A percentile compares a stretch with the other conserved stretches of the same genome.
Conservation (phyloP, 1,284 basidiomycete genomes). For the Phlebopus sp. region DNA sequence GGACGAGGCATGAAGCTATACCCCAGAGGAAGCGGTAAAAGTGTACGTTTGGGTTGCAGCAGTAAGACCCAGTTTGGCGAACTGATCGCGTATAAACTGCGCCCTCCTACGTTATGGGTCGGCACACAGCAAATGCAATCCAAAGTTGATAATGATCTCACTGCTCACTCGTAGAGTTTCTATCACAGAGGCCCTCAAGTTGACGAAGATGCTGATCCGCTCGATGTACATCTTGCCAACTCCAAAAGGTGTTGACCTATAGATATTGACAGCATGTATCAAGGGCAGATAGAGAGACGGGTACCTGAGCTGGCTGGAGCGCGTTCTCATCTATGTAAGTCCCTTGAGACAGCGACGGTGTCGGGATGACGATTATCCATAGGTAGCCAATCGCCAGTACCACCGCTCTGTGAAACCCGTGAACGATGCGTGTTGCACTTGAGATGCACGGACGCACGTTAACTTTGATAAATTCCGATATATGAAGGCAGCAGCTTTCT, state of each 20-base stretch:
- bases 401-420: conserved; percentile 37
- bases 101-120: conserved; percentile 53
- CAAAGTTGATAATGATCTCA: conserved; percentile 40
- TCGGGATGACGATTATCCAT: conserved; percentile 76
- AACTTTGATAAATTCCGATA: conserved; percentile 26
- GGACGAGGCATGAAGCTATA: conserved; percentile 29
- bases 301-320: conserved; percentile 83
- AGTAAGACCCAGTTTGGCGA: conserved; percentile 67
- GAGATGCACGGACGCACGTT: conserved; percentile 27
- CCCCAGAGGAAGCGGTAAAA: conserved; percentile 48
- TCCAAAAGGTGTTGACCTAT: conserved; percentile 87
- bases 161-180: conserved; percentile 68
- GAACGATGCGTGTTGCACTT: not conserved
- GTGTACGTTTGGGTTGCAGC: conserved; percentile 68
- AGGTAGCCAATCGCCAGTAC: conserved; percentile 64
- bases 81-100: conserved; percentile 53
- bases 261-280: not conserved
- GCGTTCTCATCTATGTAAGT: conserved; percentile 94
- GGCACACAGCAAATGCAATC: conserved; percentile 1
- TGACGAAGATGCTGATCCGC: conserved; percentile 77
- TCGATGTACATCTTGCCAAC: conserved; percentile 82
- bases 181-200: conserved; percentile 61
- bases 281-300: conserved; percentile 13
- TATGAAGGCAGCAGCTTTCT: conserved; percentile 10
- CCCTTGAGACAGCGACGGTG: conserved; percentile 57